Base-by-base conservation (phyloP, 2,329 filamentous ascomycete species). In the Nigrospora oryzae region DNA sequence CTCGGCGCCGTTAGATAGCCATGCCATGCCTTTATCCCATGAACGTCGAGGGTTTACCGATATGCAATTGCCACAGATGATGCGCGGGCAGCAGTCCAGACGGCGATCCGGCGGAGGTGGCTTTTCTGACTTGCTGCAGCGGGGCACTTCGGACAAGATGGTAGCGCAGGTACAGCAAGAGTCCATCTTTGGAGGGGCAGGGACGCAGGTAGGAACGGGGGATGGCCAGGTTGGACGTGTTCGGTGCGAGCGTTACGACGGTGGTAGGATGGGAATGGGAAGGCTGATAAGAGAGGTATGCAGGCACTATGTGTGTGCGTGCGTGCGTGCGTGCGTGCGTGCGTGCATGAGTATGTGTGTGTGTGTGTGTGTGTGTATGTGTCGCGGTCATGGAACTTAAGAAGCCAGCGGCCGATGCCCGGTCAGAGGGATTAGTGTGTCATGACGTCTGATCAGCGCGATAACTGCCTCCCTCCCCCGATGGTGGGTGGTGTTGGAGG, bases 31-130 rank as follows among this genome's bases (percentile, higher is more conserved):
- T 19, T 38, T 17, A 23, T 11, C 19, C n/a, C 37, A 23, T 19
- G n/a, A 8, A 5, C 4, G 5, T 16, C 36, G 35, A 36, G 19
- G 23, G n/a, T 32, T 32, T 61, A 79, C 82, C 59, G 77, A 67
- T 54, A 87, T 76, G 63, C 86, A 91, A 49, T 69, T 70, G 14
- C 79, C 78, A 63, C 86, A 93, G 56, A 91, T 85, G 35, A 80
- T 69, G 44, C 86, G 75, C 38, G 68, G 69, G 61, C 86, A 91
- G 62, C 87, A 91, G 32, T 74, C 71, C 30, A 89, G 69, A 49
- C 73, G 68, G 42, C 84, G 76, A 56, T 83, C 75, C 40, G 73
- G 68, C 23, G 75, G 70, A 3, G 77, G 64, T 13, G 77, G 72
- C 58, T 84, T 86, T 66, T 84, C 81, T 47, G 73, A 70, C 51